These are phyloP conservation scores for Tylopilus felleus DNA, from an alignment of 768 basidiomycete genomes.

Conservation along the genomic window DNA sequence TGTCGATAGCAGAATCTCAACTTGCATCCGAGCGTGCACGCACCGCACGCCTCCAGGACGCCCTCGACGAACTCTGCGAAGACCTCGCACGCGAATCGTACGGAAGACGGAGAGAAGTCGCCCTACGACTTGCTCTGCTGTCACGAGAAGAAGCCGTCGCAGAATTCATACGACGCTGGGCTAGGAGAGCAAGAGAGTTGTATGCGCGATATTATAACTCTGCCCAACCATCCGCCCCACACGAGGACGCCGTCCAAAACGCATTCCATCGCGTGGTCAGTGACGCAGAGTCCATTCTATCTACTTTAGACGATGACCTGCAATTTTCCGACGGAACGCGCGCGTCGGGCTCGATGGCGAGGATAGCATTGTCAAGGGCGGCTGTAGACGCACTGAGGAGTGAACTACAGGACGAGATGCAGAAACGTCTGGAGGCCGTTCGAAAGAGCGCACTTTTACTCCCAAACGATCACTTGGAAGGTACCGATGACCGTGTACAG, in stretches of 20 bases:
- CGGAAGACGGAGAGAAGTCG: conserved; percentile 69
- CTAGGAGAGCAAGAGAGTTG: conserved; percentile 47
- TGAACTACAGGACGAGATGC: conserved; percentile 57
- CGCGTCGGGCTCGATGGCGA: conserved; percentile 47
- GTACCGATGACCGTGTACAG: neutral
- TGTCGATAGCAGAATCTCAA: conserved; percentile 41
- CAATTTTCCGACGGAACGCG: conserved; percentile 14
- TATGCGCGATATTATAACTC: conserved; percentile 26
- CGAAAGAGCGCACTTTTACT: neutral
- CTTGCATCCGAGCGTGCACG: conserved; percentile 44
- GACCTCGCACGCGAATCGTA: conserved; percentile 69
- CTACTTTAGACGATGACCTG: conserved; percentile 34
- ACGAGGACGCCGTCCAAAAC: conserved; percentile 19
- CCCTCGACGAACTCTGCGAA: conserved; percentile 67
- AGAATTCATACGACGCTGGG: conserved; percentile 56
- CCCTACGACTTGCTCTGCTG: conserved; percentile 57
- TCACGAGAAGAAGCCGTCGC: conserved; percentile 60
- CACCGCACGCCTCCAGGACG: conserved; percentile 48
- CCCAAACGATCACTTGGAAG: neutral
- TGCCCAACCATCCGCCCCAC: neutral
- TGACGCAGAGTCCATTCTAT: conserved; percentile 36
- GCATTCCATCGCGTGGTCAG: conserved; percentile 32
- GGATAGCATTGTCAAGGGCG: conserved; percentile 47
- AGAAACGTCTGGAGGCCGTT: conserved; percentile 40
- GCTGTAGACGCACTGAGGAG: conserved; percentile 49